A percentile compares a stretch with the other conserved stretches of the same genome.
Evolutionary conservation across 2,329 filamentous ascomycete species (phyloP).

Genomic region (Fusarium concolor): DNA sequence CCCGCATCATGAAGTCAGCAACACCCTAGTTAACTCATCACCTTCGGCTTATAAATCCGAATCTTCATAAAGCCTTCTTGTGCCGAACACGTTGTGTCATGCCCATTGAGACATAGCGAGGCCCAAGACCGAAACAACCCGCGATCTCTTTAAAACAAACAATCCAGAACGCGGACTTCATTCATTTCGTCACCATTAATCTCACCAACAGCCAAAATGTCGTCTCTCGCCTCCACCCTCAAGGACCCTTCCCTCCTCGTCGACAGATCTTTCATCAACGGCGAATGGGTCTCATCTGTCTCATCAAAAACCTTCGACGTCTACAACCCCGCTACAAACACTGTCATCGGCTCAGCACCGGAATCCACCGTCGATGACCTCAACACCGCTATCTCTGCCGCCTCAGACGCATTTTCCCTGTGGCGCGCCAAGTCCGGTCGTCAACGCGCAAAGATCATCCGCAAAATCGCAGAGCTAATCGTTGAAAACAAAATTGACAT

Average conservation of each 20-base stretch:
- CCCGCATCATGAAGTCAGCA: background rate
- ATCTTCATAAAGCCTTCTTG: background rate
- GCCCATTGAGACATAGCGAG: background rate
- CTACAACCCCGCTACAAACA: slow-evolving; percentile 74
- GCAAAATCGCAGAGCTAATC: slow-evolving; percentile 74
- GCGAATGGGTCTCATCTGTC: slow-evolving; percentile 76
- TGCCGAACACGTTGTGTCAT: background rate
- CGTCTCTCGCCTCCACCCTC: slow-evolving; percentile 15
- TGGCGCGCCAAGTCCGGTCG: slow-evolving; percentile 70
- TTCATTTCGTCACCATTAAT: background rate
- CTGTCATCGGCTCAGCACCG: slow-evolving; percentile 74
- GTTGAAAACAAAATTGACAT: slow-evolving; percentile 72
- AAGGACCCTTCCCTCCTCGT: slow-evolving; percentile 24
- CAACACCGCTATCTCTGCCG: slow-evolving; percentile 75
- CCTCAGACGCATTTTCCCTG: slow-evolving; percentile 64
- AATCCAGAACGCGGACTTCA: background rate
- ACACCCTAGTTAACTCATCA: background rate
- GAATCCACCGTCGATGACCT: slow-evolving; percentile 77
- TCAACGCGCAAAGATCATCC: slow-evolving; percentile 68
- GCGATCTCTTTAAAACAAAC: background rate
- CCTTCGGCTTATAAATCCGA: background rate
- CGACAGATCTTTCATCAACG: slow-evolving; percentile 72
- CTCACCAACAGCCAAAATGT: slow-evolving; percentile 1
- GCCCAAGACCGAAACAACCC: background rate
- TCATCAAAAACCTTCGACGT: slow-evolving; percentile 80